Evolutionary conservation across 1,284 basidiomycete species (phyloP).

Genomic region (Tremellales sp.): DNA sequence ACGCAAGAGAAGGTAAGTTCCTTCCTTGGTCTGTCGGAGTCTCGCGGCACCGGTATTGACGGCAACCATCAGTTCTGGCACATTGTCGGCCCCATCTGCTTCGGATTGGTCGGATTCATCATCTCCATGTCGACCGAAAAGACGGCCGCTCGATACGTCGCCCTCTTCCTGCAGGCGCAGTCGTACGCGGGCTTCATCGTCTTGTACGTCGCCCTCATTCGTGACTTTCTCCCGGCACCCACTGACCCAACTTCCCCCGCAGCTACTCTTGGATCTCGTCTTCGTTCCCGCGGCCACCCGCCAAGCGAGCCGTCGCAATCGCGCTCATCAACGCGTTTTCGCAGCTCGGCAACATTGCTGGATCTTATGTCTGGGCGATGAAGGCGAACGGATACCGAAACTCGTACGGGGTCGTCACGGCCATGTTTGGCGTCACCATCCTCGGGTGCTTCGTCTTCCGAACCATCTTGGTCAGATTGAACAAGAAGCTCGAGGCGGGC

Average conservation of each 20-base stretch:
- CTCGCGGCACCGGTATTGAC: slow-evolving; percentile 3
- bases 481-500: slow-evolving; percentile 36
- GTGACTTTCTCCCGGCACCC: not conserved
- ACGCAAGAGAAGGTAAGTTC: slow-evolving; percentile 50
- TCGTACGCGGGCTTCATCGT: slow-evolving; percentile 43
- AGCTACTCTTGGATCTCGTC: slow-evolving; percentile 40
- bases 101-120: slow-evolving; percentile 40
- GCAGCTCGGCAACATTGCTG: slow-evolving; percentile 49
- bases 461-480: slow-evolving; percentile 30
- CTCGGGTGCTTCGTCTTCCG: slow-evolving; percentile 30
- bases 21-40: slow-evolving; percentile 48
- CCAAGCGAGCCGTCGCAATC: slow-evolving; percentile 39
- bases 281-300: slow-evolving; percentile 44
- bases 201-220: slow-evolving; percentile 12
- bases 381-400: slow-evolving; percentile 33
- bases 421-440: slow-evolving; percentile 36
- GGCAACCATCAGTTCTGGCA: slow-evolving; percentile 56
- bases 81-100: slow-evolving; percentile 49
- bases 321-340: slow-evolving; percentile 47
- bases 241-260: not conserved
- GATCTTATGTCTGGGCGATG: slow-evolving; percentile 58
- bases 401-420: slow-evolving; percentile 40
- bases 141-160: slow-evolving; percentile 44
- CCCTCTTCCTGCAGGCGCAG: slow-evolving; percentile 44
- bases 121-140: slow-evolving; percentile 39